phyloP scores from a whole-genome alignment of 179 eudicot species.

The Amaranthus tricolor region DNA sequence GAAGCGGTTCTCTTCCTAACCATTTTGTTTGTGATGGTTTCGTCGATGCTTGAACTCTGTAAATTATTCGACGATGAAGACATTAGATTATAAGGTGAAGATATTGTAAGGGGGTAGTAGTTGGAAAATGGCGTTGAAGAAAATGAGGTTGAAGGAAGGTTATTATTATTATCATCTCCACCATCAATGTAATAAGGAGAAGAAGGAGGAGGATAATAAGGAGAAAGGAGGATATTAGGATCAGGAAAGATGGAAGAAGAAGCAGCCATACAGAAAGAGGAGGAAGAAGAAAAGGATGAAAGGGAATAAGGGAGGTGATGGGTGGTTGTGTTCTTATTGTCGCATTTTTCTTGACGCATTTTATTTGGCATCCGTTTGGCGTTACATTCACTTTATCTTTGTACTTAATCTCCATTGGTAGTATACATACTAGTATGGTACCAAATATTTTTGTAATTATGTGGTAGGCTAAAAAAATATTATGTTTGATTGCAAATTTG shows the following conservation, averaged over 20 bases:
- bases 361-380: conserved; percentile 26
- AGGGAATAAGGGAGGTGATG: background rate
- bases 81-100: background rate
- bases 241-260: conserved; percentile 37
- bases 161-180: conserved; percentile 6
- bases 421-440: no score
- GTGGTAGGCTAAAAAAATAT: no score
- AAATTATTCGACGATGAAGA: background rate
- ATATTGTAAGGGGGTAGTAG: background rate
- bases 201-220: background rate
- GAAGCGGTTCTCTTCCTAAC: conserved; percentile 78
- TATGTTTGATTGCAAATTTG: no score
- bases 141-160: background rate
- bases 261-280: conserved; percentile 48
- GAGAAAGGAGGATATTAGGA: conserved; percentile 27
- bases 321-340: conserved; percentile 29
- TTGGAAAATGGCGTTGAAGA: background rate
- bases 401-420: background rate
- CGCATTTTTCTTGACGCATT: conserved; percentile 28
- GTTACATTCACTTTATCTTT: no score
- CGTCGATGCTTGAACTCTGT: background rate
- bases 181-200: conserved; percentile 6
- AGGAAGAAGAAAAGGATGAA: conserved; percentile 1
- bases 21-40: conserved; percentile 31
- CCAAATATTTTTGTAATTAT: no score